Evolutionary conservation across 2,329 filamentous ascomycete species (phyloP).

Genomic region (Diaporthe sp.): DNA sequence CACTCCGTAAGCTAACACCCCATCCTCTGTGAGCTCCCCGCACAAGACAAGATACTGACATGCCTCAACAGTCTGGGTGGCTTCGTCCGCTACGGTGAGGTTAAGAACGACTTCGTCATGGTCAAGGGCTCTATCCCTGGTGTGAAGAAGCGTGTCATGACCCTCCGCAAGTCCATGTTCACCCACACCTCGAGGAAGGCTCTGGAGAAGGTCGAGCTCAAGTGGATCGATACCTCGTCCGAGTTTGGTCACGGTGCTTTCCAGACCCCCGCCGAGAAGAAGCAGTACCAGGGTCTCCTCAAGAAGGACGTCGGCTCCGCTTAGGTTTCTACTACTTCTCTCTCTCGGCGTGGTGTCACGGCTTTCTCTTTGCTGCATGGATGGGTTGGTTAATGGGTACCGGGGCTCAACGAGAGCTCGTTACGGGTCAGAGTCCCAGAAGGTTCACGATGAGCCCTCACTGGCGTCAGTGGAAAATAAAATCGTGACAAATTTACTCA

Average conservation of each 20-base stretch:
- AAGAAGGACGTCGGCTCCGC: constrained; percentile 88
- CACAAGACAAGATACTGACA: constrained; percentile 2
- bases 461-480: constrained; percentile 38
- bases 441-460: constrained; percentile 30
- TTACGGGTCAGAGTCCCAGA: constrained; percentile 35
- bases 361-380: constrained; percentile 55
- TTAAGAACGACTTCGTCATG: constrained; percentile 98
- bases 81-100: constrained; percentile 98
- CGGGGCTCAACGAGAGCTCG: constrained; percentile 34
- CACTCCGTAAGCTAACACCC: constrained; percentile 85
- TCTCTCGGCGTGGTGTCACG: constrained; percentile 67
- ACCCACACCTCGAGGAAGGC: constrained; percentile 94
- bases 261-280: constrained; percentile 99
- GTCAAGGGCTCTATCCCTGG: constrained; percentile 98
- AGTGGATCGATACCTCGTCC: constrained; percentile 99
- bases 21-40: neutral
- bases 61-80: constrained; percentile 82
- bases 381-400: constrained; percentile 40
- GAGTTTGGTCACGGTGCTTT: constrained; percentile 99
- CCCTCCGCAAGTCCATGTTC: constrained; percentile 99
- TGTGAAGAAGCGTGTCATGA: constrained; percentile 99
- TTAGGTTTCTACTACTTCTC: constrained; percentile 56
- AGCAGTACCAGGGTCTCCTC: constrained; percentile 96
- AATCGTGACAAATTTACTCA: constrained; percentile 36
- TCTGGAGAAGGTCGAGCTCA: constrained; percentile 99